Evolutionary conservation across 768 basidiomycete genomes (phyloP), one percentile per base, ranked within the genome.

Genomic region (Panus rudis): DNA sequence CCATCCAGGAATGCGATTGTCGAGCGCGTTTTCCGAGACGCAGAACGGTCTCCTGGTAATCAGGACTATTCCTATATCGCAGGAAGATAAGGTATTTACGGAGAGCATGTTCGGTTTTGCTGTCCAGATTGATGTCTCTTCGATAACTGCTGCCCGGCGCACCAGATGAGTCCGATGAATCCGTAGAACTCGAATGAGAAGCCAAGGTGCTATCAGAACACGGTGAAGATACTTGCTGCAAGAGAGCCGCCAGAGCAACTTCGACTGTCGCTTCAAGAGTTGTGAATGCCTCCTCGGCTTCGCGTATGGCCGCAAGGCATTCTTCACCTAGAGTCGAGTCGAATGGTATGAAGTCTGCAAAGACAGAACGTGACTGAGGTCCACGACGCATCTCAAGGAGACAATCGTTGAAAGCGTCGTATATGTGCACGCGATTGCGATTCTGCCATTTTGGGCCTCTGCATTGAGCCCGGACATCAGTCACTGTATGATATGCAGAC

Each of bases 51-150:
- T 68, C 54, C 19, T 55, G 51, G 49, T 77, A 80, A 11, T 65
- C 66, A 7, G 61, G 57, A 50, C 74, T 70, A 46, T 80, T 80
- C 12, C 78, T 64, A 47, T 76, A 80, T n/a, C 77, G 69, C 0
- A 80, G 59, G 48, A 80, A 78, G 10, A 71, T 61, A 33, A 79
- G 66, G 52, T 72, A 79, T 46, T 68, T 71, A 8, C 71, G 64
- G 2, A 80, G 48, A n/a, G 54, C 55, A 28, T 70, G 66, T 12
- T 69, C 47, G 4, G 55, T 54, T 13, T 47, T 49, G 7, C 56
- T 56, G 35, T 62, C 56, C 26, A 68, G 23, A 68, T 48, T 3
- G 61, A 53, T n/a, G 45, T 17, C 10, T n/a, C 11, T 37, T 21
- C 16, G 28, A 2, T 23, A 32, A 17, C 17, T 22, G n/a, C 33